A percentile compares a stretch with the other conserved stretches of the same genome.
phyloP scores from a whole-genome alignment of 768 basidiomycete genomes.

The Cantharellus cinnabarinus region DNA sequence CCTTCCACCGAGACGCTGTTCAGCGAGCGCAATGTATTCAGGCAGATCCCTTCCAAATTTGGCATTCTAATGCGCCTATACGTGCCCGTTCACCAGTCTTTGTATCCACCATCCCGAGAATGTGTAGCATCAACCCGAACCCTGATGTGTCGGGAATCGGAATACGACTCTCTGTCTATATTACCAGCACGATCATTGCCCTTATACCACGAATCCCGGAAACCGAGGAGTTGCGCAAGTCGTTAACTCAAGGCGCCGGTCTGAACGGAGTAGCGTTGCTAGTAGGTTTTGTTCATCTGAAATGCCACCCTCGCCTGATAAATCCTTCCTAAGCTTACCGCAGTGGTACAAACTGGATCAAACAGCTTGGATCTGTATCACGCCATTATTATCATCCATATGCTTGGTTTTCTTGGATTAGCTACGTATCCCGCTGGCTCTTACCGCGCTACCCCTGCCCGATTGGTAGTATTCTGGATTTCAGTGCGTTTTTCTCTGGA shows the following conservation, averaged over 20 bases:
- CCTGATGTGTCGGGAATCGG: not conserved
- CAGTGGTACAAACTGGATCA: not conserved
- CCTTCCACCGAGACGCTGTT: no score
- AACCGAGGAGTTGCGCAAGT: not conserved
- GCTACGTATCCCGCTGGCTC: slow-evolving; percentile 1
- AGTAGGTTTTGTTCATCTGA: not conserved
- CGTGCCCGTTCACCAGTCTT: no score
- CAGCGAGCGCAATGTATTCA: no score
- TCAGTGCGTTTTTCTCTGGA: not conserved
- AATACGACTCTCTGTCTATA: not conserved
- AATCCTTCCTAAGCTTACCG: not conserved
- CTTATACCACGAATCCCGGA: not conserved
- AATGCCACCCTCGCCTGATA: not conserved
- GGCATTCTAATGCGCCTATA: no score
- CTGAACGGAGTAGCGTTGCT: not conserved
- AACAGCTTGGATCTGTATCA: slow-evolving; percentile 1
- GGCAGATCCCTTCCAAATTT: no score
- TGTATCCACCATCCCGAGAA: no score
- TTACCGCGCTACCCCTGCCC: slow-evolving; percentile 1
- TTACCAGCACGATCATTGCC: not conserved
- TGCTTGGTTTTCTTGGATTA: slow-evolving; percentile 5
- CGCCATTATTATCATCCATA: slow-evolving; percentile 3
- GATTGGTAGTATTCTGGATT: not conserved
- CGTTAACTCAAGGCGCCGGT: not conserved
- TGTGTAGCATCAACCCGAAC: not conserved